phyloP scores from a whole-genome alignment of 2,329 filamentous ascomycete genomes.

The Plenodomus biglobosus region DNA sequence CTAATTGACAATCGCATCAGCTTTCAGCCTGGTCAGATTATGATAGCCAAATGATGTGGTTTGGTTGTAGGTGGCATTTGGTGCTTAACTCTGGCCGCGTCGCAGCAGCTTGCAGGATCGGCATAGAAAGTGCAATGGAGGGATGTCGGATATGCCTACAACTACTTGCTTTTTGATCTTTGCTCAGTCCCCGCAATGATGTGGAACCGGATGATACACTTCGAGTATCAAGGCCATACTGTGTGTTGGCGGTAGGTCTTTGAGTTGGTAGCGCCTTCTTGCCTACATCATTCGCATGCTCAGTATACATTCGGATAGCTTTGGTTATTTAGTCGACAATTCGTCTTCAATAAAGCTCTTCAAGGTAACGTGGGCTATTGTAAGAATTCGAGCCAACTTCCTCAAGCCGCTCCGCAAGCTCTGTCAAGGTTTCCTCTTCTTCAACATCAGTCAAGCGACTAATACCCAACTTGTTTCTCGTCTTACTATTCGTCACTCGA shows the following conservation, averaged over 20 bases:
- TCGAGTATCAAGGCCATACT: slow-evolving; percentile 1
- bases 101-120: slow-evolving; percentile 25
- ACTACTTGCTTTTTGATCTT: slow-evolving; percentile 6
- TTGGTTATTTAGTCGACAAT: too few relatives aligned
- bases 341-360: too few relatives aligned
- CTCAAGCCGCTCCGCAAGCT: slow-evolving; percentile 17
- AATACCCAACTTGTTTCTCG: background rate
- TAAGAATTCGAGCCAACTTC: too few relatives aligned
- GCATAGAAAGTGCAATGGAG: slow-evolving; percentile 33
- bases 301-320: too few relatives aligned
- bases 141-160: slow-evolving; percentile 22
- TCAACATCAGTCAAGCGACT: slow-evolving; percentile 2
- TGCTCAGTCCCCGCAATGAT: slow-evolving; percentile 6
- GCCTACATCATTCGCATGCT: background rate
- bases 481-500: background rate
- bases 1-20: slow-evolving; percentile 42
- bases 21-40: slow-evolving; percentile 36
- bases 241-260: slow-evolving; percentile 1
- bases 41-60: slow-evolving; percentile 34
- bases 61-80: slow-evolving; percentile 35
- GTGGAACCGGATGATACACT: slow-evolving; percentile 16
- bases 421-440: slow-evolving; percentile 2
- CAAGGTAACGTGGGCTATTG: too few relatives aligned
- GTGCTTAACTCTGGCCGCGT: slow-evolving; percentile 30
- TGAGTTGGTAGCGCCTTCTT: slow-evolving; percentile 1